Base-by-base conservation (phyloP, 371 early-diverging fungal genomes). In the Lichtheimia ornata region DNA sequence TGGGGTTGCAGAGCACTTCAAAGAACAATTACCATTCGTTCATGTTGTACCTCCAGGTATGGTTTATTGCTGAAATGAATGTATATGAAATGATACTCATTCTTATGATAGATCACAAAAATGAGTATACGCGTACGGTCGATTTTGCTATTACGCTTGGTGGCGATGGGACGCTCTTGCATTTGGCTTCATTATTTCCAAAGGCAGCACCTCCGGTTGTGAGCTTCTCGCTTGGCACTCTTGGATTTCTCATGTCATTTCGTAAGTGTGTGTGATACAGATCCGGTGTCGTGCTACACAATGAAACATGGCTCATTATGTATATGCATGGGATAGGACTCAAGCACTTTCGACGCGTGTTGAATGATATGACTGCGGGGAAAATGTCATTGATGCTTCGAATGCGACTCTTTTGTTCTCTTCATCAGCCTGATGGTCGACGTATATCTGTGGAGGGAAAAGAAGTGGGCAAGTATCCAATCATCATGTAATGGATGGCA, bases 151-250 rank as follows among this genome's bases (percentile, higher is more conserved):
- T 98, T 17, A 94, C 97, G 2, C 73, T 97, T 14, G 98, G 98
- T 35, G 98, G 98, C 28, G 98, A 98, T 73, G 98, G 98, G 13
- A 97, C 98, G 3, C 88, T 98, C 43, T 84, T 98, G 50, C 94
- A 93, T 66, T 81, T 94, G 1, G 89, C 95, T 0, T 92, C 92
- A 3, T 70, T 96, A 22, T 97, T 96, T 69, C 88, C 85, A 25
- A 74, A 79, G 22, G 76, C 81, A 4, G 91, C 89, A 5, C 98
- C 98, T 11, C 97, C 98, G 2, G 86, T 97, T 6, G 69, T 97
- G 24, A 91, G 95, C 9, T 95, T 97, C 64, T 93, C 94, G 9
- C 76, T 96, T 71, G 98, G 98, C 12, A 92, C 95, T 3, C 75
- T 97, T 3, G 96, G 97, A 0, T 97, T 97, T 61, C 82, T 96